These are phyloP conservation scores for Helenozyma rhizophorensis DNA, from an alignment of 805 yeast genomes.

Conservation along the genomic window DNA sequence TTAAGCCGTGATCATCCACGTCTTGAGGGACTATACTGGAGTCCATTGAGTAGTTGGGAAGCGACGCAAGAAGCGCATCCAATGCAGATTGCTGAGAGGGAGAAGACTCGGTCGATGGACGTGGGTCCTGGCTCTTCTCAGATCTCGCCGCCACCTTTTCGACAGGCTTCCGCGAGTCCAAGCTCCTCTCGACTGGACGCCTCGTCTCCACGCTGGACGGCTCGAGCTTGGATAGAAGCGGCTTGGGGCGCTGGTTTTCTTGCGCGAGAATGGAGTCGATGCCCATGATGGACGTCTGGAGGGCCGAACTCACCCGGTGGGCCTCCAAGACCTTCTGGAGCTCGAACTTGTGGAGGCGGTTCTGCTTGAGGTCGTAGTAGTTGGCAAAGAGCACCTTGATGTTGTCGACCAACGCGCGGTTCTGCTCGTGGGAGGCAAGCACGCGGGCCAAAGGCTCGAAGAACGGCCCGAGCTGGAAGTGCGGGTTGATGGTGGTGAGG, in stretches of 20 bases:
- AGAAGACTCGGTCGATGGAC: too few relatives aligned
- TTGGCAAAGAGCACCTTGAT: constrained; percentile 19
- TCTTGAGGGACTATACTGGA: constrained; percentile 27
- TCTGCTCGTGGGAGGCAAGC: constrained; percentile 7
- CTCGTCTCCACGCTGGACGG: too few relatives aligned
- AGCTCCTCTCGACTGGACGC: too few relatives aligned
- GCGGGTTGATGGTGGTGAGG: constrained; percentile 28
- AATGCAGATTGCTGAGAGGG: too few relatives aligned
- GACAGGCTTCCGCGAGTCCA: too few relatives aligned
- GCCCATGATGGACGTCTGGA: constrained; percentile 18
- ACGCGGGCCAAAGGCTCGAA: constrained; percentile 20
- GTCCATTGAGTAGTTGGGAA: constrained; percentile 38
- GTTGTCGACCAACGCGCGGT: constrained; percentile 14
- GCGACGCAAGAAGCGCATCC: constrained; percentile 13
- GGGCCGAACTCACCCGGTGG: constrained; percentile 23
- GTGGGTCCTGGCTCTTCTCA: too few relatives aligned
- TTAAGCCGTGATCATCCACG: constrained; percentile 19
- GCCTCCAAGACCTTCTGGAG: constrained; percentile 37
- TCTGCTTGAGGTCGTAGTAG: constrained; percentile 27
- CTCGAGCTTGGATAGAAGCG: too few relatives aligned
- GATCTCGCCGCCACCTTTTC: not conserved
- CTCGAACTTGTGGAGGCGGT: constrained; percentile 42
- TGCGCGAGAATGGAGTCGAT: constrained; percentile 7
- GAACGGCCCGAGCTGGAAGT: constrained; percentile 27
- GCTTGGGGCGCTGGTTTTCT: not conserved